Evolutionary conservation across 2,329 filamentous ascomycete species (phyloP), one percentile per base, ranked within the genome.

Genomic region (Hypoxylon sp.): DNA sequence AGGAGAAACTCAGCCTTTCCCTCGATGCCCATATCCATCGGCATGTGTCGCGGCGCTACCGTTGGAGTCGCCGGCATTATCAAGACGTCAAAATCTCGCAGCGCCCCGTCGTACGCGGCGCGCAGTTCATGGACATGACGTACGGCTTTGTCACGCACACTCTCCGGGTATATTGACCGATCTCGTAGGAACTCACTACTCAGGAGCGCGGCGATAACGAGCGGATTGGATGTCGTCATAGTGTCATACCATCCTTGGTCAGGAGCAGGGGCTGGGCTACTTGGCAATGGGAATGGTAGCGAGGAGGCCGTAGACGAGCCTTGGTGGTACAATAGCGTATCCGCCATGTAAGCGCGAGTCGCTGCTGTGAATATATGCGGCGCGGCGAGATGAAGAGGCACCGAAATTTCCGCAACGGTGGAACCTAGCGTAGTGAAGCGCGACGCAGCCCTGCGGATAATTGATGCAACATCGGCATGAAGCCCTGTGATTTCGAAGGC

Each of bases 291-390:
- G 1, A 78, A 73, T 2, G 76, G 62, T 60, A 78, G 78, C 3
- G 77, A 76, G 5, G 79, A 75, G 14, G 76, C 67, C 2, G 78
- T 78, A 1, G 79, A 74, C 0, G 78, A 69, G n/a, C 75, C 76
- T 31, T 75, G 73, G 24, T 44, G 47, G 17, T 72, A 66, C 9
- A 80, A 50, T 2, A 77, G 74, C n/a, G 74, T 73, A 33, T 78
- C 74, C 2, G 77, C 74, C 72, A 81, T 79, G 13, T 77, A 73
- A 29, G 73, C 67, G 3, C 78, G 73, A 11, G 78, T 80, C 1
- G 77, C 75, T 1, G 80, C 81, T 1, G 85, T 85, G 84, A 85
- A 87, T 67, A 87, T 82, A 0, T 81, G 75, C 0, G 83, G 79
- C 0, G 81, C 85, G 13, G 80, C 73, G 14, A 76, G 69, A 72